Evolutionary conservation across 2,329 filamentous ascomycete genomes (phyloP), one percentile per base, ranked within the genome.

Genomic region (Laburnicola sp.): DNA sequence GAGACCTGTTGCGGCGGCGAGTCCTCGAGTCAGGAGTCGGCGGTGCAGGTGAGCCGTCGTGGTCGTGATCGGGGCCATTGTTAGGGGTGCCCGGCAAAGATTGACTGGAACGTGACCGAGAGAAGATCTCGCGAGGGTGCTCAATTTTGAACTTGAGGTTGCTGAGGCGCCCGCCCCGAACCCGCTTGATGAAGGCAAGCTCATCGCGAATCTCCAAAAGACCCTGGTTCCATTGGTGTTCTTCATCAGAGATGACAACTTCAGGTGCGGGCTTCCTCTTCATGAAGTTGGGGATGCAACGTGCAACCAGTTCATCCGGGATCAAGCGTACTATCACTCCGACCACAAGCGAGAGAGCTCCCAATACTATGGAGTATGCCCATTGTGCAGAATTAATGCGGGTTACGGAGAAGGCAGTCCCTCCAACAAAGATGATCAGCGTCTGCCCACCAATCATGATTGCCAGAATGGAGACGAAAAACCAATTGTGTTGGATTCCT

Each of bases 401-500:
- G 1, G 80, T 80, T 54, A 95, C 91, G 43, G 83, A 83, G 78
- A 97, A 96, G 1, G 92, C 90, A 6, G 78, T 75, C 28, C 90
- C 89, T 58, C 93, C 93, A 44, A 96, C 83, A 65, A 89, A 94
- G 64, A 97, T 83, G 69, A 97, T 97, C 73, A 97, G 82, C 25
- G 94, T 78, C 70, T 97, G 93, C 22, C 89, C 91, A 57, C 85
- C 92, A 60, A 93, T 85, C 88, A 97, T 97, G 71, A 96, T 80
- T 53, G 80, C 67, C 75, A 91, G 91, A 73, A 97, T 97, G 34
- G 76, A 82, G 32, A 95, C 82, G 77, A 97, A 97, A 80, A 95
- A 96, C 76, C 82, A 88, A 72, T 97, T 97, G 69, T 83, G 83
- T 25, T 81, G 81, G 52, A 97, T 82, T 48, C 91, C 91, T 69